Evolutionary conservation across 768 basidiomycete species (phyloP).

Genomic region (Hericium erinaceus): DNA sequence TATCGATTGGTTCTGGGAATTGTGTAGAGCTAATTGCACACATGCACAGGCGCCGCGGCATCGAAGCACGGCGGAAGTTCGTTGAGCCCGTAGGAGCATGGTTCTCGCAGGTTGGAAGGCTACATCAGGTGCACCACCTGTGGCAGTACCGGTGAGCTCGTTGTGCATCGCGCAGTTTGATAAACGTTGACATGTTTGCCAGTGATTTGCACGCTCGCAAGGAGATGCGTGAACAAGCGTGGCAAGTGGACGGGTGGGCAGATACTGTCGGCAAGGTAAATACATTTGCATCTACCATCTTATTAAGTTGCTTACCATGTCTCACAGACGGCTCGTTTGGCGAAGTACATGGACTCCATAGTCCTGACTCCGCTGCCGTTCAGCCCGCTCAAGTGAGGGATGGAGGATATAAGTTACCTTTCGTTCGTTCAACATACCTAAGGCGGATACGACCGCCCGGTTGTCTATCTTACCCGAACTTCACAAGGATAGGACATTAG

Average conservation of each 20-base stretch:
- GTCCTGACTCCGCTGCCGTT: conserved; percentile 74
- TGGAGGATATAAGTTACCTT: not conserved
- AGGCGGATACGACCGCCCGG: too few relatives aligned
- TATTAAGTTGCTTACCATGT: not conserved
- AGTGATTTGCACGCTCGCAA: conserved; percentile 76
- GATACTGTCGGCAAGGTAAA: conserved; percentile 81
- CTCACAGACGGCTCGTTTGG: conserved; percentile 79
- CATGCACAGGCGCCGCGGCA: conserved; percentile 69
- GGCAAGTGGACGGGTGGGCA: conserved; percentile 93
- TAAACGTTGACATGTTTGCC: not conserved
- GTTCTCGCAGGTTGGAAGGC: conserved; percentile 80
- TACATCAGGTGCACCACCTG: conserved; percentile 89
- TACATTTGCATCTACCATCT: conserved; percentile 14
- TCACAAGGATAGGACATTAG: too few relatives aligned
- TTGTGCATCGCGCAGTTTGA: not conserved
- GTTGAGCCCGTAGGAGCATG: conserved; percentile 85
- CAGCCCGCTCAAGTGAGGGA: conserved; percentile 69
- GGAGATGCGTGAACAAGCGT: conserved; percentile 79
- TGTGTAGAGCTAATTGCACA: conserved; percentile 1
- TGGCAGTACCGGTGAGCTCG: conserved; percentile 87
- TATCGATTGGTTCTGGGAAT: not conserved
- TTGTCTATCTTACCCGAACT: too few relatives aligned
- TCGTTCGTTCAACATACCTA: too few relatives aligned
- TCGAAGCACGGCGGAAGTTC: conserved; percentile 86
- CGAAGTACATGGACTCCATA: conserved; percentile 78